A percentile compares a stretch with the other conserved stretches of the same genome.
Evolutionary conservation across 805 yeast species (phyloP).

Genomic region (Tetrapisispora pingtungensis): DNA sequence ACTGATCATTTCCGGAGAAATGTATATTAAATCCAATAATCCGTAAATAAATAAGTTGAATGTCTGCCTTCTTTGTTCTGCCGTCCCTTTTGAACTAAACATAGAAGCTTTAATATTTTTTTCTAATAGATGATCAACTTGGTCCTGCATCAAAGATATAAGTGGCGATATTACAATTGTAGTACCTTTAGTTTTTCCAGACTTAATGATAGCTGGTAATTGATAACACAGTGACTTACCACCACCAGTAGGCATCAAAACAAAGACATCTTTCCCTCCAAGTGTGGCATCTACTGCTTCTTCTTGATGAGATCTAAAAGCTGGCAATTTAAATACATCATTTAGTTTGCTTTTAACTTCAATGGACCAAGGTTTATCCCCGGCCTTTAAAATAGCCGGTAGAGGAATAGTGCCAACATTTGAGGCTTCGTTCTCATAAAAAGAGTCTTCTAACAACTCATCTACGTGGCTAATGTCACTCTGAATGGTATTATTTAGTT

Average conservation of each 20-base stretch:
- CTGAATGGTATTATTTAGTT: not conserved
- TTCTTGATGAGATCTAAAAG: constrained; percentile 73
- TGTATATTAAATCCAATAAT: constrained; percentile 61
- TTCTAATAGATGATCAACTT: constrained; percentile 66
- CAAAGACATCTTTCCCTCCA: constrained; percentile 79
- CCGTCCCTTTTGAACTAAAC: constrained; percentile 68
- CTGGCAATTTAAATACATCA: constrained; percentile 48
- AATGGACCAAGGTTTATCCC: constrained; percentile 43
- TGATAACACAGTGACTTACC: constrained; percentile 96
- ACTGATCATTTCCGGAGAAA: constrained; percentile 91
- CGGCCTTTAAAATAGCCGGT: not conserved
- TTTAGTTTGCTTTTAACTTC: constrained; percentile 55
- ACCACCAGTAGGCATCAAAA: constrained; percentile 97
- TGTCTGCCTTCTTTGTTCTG: constrained; percentile 52
- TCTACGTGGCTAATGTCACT: not conserved
- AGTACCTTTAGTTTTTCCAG: constrained; percentile 71
- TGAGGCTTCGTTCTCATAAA: constrained; percentile 11
- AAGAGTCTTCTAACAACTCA: constrained; percentile 21
- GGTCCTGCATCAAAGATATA: constrained; percentile 95
- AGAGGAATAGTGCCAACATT: constrained; percentile 6
- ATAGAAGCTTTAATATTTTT: constrained; percentile 72
- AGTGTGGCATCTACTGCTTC: constrained; percentile 76
- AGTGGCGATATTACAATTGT: constrained; percentile 91
- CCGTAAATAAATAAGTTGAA: constrained; percentile 57
- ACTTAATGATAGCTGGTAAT: constrained; percentile 73